Conservation (phyloP, 805 yeast species). For the Barnettozyma siamensis region DNA sequence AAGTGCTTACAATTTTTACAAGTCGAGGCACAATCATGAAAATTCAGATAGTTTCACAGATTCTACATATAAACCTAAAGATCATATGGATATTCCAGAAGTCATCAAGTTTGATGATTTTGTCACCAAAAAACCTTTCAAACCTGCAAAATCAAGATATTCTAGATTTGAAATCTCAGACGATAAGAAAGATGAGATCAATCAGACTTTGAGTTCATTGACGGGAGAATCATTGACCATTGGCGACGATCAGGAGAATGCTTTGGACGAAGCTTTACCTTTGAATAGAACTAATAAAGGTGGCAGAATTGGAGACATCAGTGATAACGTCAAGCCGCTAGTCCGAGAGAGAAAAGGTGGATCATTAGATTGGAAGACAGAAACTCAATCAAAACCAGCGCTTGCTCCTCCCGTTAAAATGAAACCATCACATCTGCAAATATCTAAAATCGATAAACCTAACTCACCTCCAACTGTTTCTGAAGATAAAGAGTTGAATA, state of each 20-base stretch:
- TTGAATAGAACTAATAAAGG: constrained; percentile 10
- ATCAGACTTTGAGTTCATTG: constrained; percentile 11
- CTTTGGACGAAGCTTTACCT: neutral
- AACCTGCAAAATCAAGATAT: constrained; percentile 8
- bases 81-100: constrained; percentile 15
- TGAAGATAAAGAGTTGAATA: neutral
- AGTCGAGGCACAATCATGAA: constrained; percentile 28
- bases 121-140: constrained; percentile 6
- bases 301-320: neutral
- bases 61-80: constrained; percentile 3
- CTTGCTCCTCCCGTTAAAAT: constrained; percentile 3
- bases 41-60: neutral
- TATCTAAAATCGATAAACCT: neutral
- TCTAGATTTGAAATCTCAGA: constrained; percentile 19
- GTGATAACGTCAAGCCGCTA: neutral
- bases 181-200: constrained; percentile 17
- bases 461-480: neutral
- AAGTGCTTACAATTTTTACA: constrained; percentile 49
- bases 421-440: neutral
- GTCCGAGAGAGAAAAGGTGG: neutral
- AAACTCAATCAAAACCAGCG: constrained; percentile 9
- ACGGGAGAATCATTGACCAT: constrained; percentile 10
- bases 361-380: constrained; percentile 5
- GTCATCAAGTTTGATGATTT: constrained; percentile 24
- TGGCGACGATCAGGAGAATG: neutral